Conservation (phyloP, 192 early-diverging fungal species). For the Entophlyctis luteolus region DNA sequence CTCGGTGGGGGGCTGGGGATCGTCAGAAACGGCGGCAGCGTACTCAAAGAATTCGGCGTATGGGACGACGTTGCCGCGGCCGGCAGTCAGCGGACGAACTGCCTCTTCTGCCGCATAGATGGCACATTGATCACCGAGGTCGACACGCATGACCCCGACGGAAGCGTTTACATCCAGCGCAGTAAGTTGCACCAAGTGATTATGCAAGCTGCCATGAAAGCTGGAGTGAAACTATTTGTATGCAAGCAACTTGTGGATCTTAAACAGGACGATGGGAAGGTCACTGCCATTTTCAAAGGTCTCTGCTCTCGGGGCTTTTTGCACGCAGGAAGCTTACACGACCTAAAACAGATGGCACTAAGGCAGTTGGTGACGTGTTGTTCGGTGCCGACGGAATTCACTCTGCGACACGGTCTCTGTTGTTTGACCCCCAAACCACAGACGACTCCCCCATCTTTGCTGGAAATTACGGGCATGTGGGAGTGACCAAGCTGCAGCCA, state of each 20-base stretch:
- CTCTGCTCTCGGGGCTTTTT: conserved; percentile 3
- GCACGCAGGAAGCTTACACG: too few species aligned
- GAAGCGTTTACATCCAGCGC: neutral
- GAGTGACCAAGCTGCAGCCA: neutral
- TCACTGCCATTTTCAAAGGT: neutral
- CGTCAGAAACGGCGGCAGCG: conserved; percentile 3
- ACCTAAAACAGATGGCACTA: conserved; percentile 4
- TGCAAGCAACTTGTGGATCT: neutral
- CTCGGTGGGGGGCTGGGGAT: conserved; percentile 17
- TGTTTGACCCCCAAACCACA: conserved; percentile 34
- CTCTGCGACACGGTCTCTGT: conserved; percentile 7
- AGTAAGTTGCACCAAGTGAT: neutral
- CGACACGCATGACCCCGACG: neutral
- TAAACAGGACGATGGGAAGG: neutral
- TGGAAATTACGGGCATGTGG: neutral
- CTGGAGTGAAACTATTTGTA: neutral
- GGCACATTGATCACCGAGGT: neutral
- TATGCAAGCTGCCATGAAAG: neutral
- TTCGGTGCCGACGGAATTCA: conserved; percentile 16
- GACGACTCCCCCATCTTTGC: conserved; percentile 2
- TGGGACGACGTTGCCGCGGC: neutral
- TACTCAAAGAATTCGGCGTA: conserved; percentile 9
- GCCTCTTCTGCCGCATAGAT: neutral
- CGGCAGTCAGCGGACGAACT: neutral
- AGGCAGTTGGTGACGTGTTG: neutral